Conservation (phyloP, 2,329 filamentous ascomycete genomes). For the Claviceps humidiphila region DNA sequence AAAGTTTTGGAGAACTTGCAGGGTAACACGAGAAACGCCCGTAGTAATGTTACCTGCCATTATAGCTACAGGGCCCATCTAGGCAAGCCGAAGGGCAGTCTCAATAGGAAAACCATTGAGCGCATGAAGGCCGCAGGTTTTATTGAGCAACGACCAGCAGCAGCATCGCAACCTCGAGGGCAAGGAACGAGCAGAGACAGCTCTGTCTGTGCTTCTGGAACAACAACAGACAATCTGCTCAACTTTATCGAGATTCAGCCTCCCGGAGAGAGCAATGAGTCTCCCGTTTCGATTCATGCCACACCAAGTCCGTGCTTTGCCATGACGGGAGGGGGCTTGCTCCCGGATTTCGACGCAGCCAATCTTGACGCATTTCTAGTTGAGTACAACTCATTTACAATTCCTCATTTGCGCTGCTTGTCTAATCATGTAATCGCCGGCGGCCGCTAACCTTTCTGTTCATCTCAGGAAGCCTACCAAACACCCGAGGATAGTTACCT, state of each 20-base stretch:
- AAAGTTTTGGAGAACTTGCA: background rate
- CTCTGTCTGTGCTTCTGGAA: background rate
- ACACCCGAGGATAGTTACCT: background rate
- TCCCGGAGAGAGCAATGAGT: background rate
- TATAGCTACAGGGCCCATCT: background rate
- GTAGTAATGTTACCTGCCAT: background rate
- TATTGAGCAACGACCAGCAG: background rate
- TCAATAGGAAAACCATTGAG: background rate
- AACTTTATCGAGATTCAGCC: background rate
- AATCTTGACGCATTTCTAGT: background rate
- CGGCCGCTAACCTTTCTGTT: too few relatives aligned
- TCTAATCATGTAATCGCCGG: too few relatives aligned
- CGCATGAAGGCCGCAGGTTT: background rate
- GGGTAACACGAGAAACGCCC: background rate
- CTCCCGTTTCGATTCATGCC: background rate
- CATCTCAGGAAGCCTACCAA: background rate
- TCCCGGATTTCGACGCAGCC: background rate
- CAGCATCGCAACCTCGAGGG: background rate
- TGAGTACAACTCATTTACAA: background rate
- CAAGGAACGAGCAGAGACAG: background rate
- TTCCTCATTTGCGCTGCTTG: background rate
- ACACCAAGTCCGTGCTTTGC: background rate
- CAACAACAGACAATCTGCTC: background rate
- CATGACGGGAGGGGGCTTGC: background rate
- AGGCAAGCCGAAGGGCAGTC: background rate